Evolutionary conservation across 495 filamentous ascomycete species (phyloP), one percentile per base, ranked within the genome.

Genomic region (Beverwykella pulmonaria): DNA sequence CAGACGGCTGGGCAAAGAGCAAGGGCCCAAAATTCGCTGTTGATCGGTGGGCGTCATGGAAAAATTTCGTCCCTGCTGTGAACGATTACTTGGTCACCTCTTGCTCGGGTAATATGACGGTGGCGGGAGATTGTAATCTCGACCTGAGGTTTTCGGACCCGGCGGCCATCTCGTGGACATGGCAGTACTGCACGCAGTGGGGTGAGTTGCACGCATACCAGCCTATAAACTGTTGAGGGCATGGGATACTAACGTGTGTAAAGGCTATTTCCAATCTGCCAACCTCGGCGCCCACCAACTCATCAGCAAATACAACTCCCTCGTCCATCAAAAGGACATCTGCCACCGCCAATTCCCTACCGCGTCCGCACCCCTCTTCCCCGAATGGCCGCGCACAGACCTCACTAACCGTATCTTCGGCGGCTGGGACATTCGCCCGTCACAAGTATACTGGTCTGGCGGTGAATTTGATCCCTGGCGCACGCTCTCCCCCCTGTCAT

Each of bases 151-250:
- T 75, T 32, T 68, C 68, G 19, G 77, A 81, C 20, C 70, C 81
- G 0, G 73, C 59, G 9, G 14, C 10, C 6, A 80, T 86, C 54
- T 75, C 77, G 54, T 88, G 85, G 85, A 80, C 74, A 8, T 88
- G 84, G 84, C 83, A 86, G 68, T 85, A 82, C 68, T 87, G 85
- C 73, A 82, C 82, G 12, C 80, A 87, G 71, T 86, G 79, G 77
- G 85, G 85, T 39, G 82, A 78, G 69, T 67, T 36, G 2, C 14
- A 15, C n/a, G 6, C 15, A 26, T 14, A 22, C 26, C 26, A 23
- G 29, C 14, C 59, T 19, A 4, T 53, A 22, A n/a, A 30, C 48
- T 22, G 3, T 22, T 23, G 23, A 8, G n/a, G 6, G 25, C 7
- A 14, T 14, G 12, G 19, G 10, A 19, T 2, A 19, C 25, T 32